Evolutionary conservation across 225 moss, liverwort and hornwort species (phyloP), one percentile per base, ranked within the genome.

Genomic region (Anthoceros angustus): DNA sequence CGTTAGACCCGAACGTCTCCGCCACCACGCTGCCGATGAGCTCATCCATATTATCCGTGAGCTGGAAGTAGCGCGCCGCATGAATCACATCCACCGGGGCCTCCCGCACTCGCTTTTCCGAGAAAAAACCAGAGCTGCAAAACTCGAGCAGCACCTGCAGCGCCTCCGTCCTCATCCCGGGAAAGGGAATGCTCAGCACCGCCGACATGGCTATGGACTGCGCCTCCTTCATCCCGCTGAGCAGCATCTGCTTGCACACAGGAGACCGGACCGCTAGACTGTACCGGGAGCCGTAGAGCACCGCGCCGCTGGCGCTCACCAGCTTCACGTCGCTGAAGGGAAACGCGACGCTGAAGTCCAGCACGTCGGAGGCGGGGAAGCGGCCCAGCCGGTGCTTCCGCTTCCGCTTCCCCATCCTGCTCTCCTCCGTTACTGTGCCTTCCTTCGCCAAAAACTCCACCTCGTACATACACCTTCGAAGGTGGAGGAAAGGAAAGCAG

Each of bases 141-240:
- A 50, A 50, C 49, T 50, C 49, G 16, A 50, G 20, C 49, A 50
- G 49, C 49, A 50, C 49, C 49, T 50, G 49, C 49, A 50, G 20
- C 49, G 49, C 14, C 49, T 5, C 49, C 49, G 49, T 50, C 16
- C 49, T 14, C 49, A 50, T 50, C 20, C 20, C 16, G 16, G 49
- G 49, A 16, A 50, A 50, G 20, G 49, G 49, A 11, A 50, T 50
- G 15, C 20, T 20, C 49, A 50, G 16, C 49, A 50, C 6, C 20
- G 15, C 16, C 15, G 49, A 50, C 49, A 11, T 14, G 4, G 20
- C 16, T 11, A 14, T 14, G 16, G 49, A 14, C 14, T 50, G 49
- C 49, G 49, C 49, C 49, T 50, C 49, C 49, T 50, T 50, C 49
- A 50, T 50, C 49, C 49, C 49, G 49, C 49, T 50, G 8, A 50